Conservation (phyloP, 352 stramenopile genomes). For the Pythium scleroteichum region DNA sequence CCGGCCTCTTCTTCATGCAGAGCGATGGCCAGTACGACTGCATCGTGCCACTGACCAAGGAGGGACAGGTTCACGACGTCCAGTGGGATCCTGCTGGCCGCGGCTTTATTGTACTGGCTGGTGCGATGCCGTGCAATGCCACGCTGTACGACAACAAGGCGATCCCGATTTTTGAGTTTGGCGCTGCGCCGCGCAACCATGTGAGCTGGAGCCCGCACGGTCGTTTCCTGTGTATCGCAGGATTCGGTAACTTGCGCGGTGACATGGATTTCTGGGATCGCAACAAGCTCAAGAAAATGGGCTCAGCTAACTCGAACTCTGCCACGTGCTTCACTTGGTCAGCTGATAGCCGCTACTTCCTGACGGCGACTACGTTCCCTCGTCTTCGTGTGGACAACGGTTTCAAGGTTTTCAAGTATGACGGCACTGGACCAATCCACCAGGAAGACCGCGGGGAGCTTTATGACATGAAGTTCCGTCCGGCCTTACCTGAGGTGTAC, state of each 20-base stretch:
- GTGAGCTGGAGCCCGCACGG: constrained; percentile 95
- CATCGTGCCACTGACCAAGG: constrained; percentile 88
- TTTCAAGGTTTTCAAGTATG: constrained; percentile 96
- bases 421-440: constrained; percentile 90
- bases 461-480: constrained; percentile 89
- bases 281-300: constrained; percentile 96
- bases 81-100: constrained; percentile 92
- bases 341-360: constrained; percentile 94
- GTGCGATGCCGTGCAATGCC: constrained; percentile 93
- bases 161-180: constrained; percentile 96
- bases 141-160: constrained; percentile 97
- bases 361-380: constrained; percentile 96
- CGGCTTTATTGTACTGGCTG: constrained; percentile 95
- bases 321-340: constrained; percentile 90
- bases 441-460: constrained; percentile 81
- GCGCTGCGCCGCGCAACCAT: constrained; percentile 94
- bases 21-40: constrained; percentile 90
- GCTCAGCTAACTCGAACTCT: constrained; percentile 78
- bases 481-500: constrained; percentile 73
- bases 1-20: constrained; percentile 95
- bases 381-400: constrained; percentile 99
- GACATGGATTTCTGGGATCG: constrained; percentile 96
- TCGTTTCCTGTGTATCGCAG: constrained; percentile 94
- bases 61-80: constrained; percentile 94
- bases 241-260: constrained; percentile 97